Evolutionary conservation across 1,139 yeast species (phyloP), one percentile per base, ranked within the genome.

Genomic region (Pichia sorboxylosa): DNA sequence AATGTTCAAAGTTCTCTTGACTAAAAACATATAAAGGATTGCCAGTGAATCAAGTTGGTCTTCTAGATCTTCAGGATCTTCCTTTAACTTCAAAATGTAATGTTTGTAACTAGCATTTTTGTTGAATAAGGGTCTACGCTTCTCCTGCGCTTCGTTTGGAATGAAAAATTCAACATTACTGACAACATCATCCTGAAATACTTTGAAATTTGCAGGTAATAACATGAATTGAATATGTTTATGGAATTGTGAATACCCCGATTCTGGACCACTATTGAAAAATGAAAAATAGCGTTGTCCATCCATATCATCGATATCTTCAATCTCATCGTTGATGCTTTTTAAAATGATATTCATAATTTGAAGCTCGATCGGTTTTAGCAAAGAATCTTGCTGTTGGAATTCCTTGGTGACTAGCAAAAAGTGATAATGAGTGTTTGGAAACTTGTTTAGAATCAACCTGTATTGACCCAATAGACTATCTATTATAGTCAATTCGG

Each of bases 201-300:
- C 69, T 1, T 52, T 54, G 49, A 74, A 77, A 23, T 64, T 57
- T 9, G 57, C 53, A 3, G 95, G 93, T 28, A 82, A 58, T 23
- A 73, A 66, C 66, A 90, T 62, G 54, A 87, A 76, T 55, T 90
- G 98, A 39, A 87, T 57, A 57, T 90, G 98, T 48, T 83, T 83
- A 58, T 90, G 98, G 30, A 84, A 79, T 47, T 85, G 92, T 0
- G 95, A 83, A 7, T 95, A 94, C 1, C 97, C 98, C 43, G 93
- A 76, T 46, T 74, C 66, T 17, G 73, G 73, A 4, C 97, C 97
- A 51, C 85, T 76, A 53, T 90, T 90, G 64, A 73, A 90, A 55
- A 90, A 87, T 0, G 84, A 90, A 54, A 87, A 64, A 66, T 67
- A 69, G 40, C 66, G 61, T 17, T 58, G 11, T 9, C 16, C 16